phyloP scores from a whole-genome alignment of 768 basidiomycete species.

The Albatrellus ellisii region DNA sequence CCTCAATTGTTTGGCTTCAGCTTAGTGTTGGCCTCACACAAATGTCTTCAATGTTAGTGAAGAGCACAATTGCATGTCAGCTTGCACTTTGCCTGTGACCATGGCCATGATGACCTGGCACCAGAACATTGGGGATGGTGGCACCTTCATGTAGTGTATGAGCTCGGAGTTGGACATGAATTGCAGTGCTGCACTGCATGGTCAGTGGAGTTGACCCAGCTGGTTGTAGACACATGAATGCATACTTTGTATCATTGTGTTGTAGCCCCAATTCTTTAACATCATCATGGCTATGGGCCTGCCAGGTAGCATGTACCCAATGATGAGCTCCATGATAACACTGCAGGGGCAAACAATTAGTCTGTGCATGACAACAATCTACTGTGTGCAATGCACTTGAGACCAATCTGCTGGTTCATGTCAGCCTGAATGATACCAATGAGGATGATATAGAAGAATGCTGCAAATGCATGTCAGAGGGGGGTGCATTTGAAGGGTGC shows the following conservation, averaged over 20 bases:
- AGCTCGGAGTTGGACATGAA: conserved; percentile 74
- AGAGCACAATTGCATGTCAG: conserved; percentile 68
- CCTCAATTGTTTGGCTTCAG: no score
- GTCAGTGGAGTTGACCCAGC: neutral
- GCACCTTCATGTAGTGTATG: conserved; percentile 57
- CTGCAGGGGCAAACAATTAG: neutral
- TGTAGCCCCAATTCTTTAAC: conserved; percentile 64
- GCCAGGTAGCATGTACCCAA: conserved; percentile 72
- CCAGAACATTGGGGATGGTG: conserved; percentile 51
- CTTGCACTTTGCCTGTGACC: conserved; percentile 57
- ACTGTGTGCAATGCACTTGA: conserved; percentile 19
- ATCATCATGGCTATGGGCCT: conserved; percentile 72
- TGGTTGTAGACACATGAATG: neutral
- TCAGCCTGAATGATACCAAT: conserved; percentile 56
- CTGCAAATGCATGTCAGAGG: no score
- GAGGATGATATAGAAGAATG: conserved; percentile 33
- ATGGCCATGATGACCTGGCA: conserved; percentile 55
- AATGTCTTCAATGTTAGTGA: conserved; percentile 51
- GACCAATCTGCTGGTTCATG: conserved; percentile 67
- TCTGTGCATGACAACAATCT: neutral
- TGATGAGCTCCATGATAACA: conserved; percentile 70
- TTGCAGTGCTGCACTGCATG: conserved; percentile 28
- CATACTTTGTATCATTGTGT: conserved; percentile 40
- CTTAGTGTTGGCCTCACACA: no score
- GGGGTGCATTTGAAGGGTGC: neutral